Evolutionary conservation across 192 early-diverging fungal species (phyloP), one percentile per base, ranked within the genome.

Genomic region (Coemansia sp.): DNA sequence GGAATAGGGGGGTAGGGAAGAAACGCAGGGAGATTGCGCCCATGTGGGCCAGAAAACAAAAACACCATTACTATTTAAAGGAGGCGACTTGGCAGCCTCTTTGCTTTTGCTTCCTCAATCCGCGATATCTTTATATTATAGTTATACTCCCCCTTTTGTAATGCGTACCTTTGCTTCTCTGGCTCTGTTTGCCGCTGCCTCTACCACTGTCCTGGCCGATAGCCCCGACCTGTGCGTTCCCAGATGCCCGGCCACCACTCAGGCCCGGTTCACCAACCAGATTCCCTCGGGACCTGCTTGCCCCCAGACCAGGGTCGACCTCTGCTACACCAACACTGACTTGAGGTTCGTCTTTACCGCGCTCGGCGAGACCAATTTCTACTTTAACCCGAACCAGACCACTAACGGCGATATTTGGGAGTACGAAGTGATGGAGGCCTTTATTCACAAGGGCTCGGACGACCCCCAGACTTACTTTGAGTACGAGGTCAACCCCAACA

Each of bases 381-480:
- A 74, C 66, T 76, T 68, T 67, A 57, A 82, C 51, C 59, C 63
- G 4, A 65, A 23, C 28, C 79, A 82, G 42, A 50, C 34, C 24
- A 82, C 79, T n/a, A 82, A 82, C 37, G 79, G 66, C 11, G 74
- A 77, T n/a, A 77, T 82, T 45, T 82, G 79, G 79, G 74, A 59
- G 5, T 82, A 82, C 62, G 71, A 82, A 20, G 79, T 77, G n/a
- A 67, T 82, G 51, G 79, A 82, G 64, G 74, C 79, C 5, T 82
- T 82, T 53, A 77, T 82, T 62, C 70, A 76, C 63, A 67, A 69
- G 68, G 79, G 79, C n/a, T 28, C 20, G 18, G 65, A 74, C 18
- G 61, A 76, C 23, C 79, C 79, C 18, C 74, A 76, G 65, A 73
- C 74, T 7, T 82, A 82, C 38, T 70, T 82, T 20, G 79, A 82